Evolutionary conservation across 768 basidiomycete genomes (phyloP), one percentile per base, ranked within the genome.

Genomic region (Floccularia luteovirens): DNA sequence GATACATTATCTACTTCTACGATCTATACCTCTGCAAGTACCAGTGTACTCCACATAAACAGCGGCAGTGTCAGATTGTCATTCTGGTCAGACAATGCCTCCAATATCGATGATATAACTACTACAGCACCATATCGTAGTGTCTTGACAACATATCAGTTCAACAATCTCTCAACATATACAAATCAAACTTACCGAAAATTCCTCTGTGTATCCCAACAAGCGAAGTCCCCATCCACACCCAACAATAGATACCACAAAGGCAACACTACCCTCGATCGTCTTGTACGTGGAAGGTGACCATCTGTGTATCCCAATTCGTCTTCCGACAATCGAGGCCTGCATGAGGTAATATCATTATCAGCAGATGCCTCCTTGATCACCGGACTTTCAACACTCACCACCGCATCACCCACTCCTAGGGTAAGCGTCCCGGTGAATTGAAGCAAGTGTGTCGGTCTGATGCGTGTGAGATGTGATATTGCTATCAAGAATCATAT

Each of bases 31-130:
- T 55, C 58, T 24, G 72, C 66, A 36, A 91, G 61, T 23, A 82
- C 80, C 24, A 91, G 66, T 63, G 90, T 69, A 55, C 87, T 85
- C 91, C 92, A 99, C 68, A 93, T 81, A 59, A 85, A 98, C 60
- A 98, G 63, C n/a, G 96, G 94, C 46, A 99, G 67, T 30, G 89
- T 90, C 48, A 99, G 69, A 62, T 99, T 99, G 63, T 99, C 96
- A 61, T 98, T 98, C 63, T 99, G 96, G 55, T 84, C 83, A 14
- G 90, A 90, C 42, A 92, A 61, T 12, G 91, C 96, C 63, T 99
- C 96, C 48, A 98, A 70, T 31, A 89, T 57, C 2, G 80, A 79
- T 3, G 86, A 70, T 30, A 86, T 54, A n/a, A 62, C 58, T 21
- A 81, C 70, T 22, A 84, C 79, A 32, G 71, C 49, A 11, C 70